These are phyloP conservation scores for Glomus cerebriforme DNA, from an alignment of 192 early-diverging fungal genomes.

Conservation along the genomic window DNA sequence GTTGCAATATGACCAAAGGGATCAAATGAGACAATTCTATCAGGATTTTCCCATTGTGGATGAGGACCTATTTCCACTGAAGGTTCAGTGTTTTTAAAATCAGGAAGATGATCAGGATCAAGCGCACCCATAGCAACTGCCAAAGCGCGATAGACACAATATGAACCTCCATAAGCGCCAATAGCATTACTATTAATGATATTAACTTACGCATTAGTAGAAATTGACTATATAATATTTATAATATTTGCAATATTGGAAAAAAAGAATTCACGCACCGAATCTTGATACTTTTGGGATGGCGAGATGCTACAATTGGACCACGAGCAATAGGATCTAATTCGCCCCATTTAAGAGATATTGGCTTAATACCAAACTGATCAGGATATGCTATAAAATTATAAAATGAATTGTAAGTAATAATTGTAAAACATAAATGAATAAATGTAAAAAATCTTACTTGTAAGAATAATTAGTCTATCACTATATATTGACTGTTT, in stretches of 20 bases:
- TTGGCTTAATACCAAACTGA: slow-evolving; percentile 70
- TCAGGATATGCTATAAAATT: slow-evolving; percentile 50
- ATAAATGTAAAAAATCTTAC: neutral
- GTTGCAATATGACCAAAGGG: slow-evolving; percentile 86
- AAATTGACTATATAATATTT: neutral
- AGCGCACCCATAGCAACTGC: slow-evolving; percentile 91
- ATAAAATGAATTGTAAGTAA: neutral
- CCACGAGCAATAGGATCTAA: slow-evolving; percentile 73
- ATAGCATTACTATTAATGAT: slow-evolving; percentile 75
- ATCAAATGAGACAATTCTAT: slow-evolving; percentile 92
- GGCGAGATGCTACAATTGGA: slow-evolving; percentile 83
- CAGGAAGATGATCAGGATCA: slow-evolving; percentile 76
- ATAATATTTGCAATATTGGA: neutral
- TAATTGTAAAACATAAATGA: neutral
- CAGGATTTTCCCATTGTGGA: slow-evolving; percentile 77
- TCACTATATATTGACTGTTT: neutral
- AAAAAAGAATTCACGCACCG: slow-evolving; percentile 47
- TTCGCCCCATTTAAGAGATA: slow-evolving; percentile 78
- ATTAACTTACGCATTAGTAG: too few species aligned
- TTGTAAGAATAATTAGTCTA: neutral
- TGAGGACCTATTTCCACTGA: slow-evolving; percentile 79
- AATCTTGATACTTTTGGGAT: slow-evolving; percentile 71
- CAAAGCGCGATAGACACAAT: slow-evolving; percentile 88
- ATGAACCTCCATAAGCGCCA: slow-evolving; percentile 90
- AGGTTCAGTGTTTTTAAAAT: slow-evolving; percentile 87